These are phyloP conservation scores for Fragilaria radians DNA, from an alignment of 108 stramenopile species.

Conservation along the genomic window DNA sequence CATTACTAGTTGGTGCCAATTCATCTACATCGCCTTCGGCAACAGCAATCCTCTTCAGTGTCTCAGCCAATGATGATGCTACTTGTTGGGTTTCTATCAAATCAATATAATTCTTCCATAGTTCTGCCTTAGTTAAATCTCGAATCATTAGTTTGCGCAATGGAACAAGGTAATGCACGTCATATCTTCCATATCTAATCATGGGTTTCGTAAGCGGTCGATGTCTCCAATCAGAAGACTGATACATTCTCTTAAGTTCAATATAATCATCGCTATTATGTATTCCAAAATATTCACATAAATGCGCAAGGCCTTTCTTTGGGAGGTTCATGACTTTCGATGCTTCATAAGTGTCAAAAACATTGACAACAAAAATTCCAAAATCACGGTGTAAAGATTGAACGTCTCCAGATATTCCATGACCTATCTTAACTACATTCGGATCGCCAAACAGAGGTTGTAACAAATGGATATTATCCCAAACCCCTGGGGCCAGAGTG, in stretches of 20 bases:
- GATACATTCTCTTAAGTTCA: constrained; percentile 69
- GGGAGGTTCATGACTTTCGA: constrained; percentile 35
- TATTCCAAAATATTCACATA: constrained; percentile 70
- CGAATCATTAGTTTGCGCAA: constrained; percentile 71
- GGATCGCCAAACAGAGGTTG: constrained; percentile 78
- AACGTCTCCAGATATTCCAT: constrained; percentile 84
- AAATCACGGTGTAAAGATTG: constrained; percentile 89
- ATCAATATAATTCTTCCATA: constrained; percentile 10
- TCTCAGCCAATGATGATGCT: constrained; percentile 8
- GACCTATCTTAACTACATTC: constrained; percentile 89
- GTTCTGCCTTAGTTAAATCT: constrained; percentile 44
- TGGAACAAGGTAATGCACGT: constrained; percentile 69
- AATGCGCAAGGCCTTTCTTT: constrained; percentile 38
- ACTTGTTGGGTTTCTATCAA: constrained; percentile 7
- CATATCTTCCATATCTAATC: constrained; percentile 80
- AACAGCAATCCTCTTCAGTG: constrained; percentile 1
- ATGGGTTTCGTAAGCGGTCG: constrained; percentile 81
- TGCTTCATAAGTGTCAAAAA: constrained; percentile 90
- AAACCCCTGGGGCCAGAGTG: constrained; percentile 60
- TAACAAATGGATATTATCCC: constrained; percentile 51
- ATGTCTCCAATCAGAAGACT: constrained; percentile 83
- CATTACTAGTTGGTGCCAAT: no score
- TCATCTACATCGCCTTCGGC: constrained; percentile 9
- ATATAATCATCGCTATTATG: constrained; percentile 44
- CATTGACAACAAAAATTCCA: constrained; percentile 88